These are phyloP conservation scores for Pseudozyma sp. DNA, from an alignment of 1,284 basidiomycete species.

Conservation along the genomic window DNA sequence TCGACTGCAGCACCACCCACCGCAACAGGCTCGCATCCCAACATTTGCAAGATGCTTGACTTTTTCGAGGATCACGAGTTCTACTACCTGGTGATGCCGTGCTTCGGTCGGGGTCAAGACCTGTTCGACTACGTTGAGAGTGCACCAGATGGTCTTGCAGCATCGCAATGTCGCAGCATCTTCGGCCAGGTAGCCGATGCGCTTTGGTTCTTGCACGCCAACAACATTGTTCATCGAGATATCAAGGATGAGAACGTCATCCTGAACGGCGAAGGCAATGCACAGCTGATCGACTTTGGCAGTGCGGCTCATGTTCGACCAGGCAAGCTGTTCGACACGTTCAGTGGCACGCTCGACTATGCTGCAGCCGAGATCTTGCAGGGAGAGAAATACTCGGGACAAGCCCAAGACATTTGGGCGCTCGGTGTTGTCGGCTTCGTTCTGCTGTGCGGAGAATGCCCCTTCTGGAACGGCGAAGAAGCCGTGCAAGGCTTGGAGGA, in stretches of 20 bases:
- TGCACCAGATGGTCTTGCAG: conserved; percentile 84
- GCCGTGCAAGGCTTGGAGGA: conserved; percentile 58
- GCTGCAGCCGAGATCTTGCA: conserved; percentile 96
- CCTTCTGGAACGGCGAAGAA: conserved; percentile 74
- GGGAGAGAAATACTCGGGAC: conserved; percentile 92
- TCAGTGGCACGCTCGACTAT: conserved; percentile 86
- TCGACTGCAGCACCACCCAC: conserved; percentile 2
- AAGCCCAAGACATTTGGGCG: conserved; percentile 98
- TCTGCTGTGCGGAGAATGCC: conserved; percentile 92
- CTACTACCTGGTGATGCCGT: conserved; percentile 83
- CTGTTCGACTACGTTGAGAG: conserved; percentile 95
- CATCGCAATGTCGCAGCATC: conserved; percentile 82
- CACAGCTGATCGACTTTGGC: conserved; percentile 96
- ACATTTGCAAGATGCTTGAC: conserved; percentile 91
- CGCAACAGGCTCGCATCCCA: conserved; percentile 75
- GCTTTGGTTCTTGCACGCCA: conserved; percentile 87
- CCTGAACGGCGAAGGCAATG: conserved; percentile 71
- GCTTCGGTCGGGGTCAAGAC: conserved; percentile 75
- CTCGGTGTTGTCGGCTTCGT: conserved; percentile 98
- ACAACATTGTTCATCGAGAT: conserved; percentile 95
- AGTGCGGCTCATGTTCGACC: conserved; percentile 77
- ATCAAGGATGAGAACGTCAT: conserved; percentile 98
- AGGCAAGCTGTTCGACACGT: conserved; percentile 93
- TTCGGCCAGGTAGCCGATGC: conserved; percentile 95
- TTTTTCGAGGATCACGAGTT: conserved; percentile 98